Evolutionary conservation across 2,329 filamentous ascomycete genomes (phyloP), one percentile per base, ranked within the genome.

Genomic region (Mariannaea sp.): DNA sequence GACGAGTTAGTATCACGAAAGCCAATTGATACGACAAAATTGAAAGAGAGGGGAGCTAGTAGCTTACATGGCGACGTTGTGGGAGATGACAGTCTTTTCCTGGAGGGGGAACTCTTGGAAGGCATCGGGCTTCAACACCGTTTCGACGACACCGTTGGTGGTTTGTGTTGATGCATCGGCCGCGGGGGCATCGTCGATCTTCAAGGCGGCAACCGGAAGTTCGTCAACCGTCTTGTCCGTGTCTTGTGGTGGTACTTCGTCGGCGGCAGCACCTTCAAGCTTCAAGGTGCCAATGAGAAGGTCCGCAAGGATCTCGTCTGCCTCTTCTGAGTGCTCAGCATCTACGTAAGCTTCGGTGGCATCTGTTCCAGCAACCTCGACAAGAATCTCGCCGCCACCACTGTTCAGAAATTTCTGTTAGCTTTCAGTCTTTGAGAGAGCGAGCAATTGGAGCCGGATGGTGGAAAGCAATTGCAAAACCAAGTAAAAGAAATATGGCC

Each of bases 71-170:
- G 92, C 91, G 53, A 94, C 92, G 81, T 97, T 97, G 83, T 97
- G 93, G 17, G 92, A 95, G 67, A 97, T 86, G 60, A 93, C 83
- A 8, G 86, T 96, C 83, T 96, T 97, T 75, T 97, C 89, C 73
- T 88, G 86, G 64, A 97, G 86, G 71, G 89, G 86, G 70, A 96
- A 96, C 51, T 95, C 83, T 73, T 96, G 91, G 82, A 96, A 96
- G 36, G 80, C 80, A 62, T 86, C 84, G 22, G 92, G 90, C 76
- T 91, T 92, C 7, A 45, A 13, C 1, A 35, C 41, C 2, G 17
- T 27, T 14, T 22, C 16, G 17, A 1, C 20, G n/a, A 20, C 4
- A 16, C 7, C 22, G 8, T 24, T 24, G 22, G 22, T 24, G 22
- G 22, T 8, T 24, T 24, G 22, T 24, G n/a, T n/a, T n/a, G n/a